Conservation (phyloP, 208 protist genomes). For the Acanthamoeba lenticulata region DNA sequence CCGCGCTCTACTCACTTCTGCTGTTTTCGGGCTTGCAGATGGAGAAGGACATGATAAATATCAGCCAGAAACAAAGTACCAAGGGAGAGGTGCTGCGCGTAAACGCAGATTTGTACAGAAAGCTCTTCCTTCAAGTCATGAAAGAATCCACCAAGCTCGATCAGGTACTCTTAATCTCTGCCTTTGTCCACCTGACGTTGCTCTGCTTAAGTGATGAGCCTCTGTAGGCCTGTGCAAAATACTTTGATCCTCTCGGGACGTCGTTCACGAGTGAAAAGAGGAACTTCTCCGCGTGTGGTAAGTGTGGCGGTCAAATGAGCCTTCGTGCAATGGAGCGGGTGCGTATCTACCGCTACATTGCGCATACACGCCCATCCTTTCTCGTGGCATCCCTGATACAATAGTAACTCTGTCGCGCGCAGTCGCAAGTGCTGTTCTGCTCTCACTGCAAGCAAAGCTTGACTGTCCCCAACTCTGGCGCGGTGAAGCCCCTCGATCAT, state of each 20-base stretch:
- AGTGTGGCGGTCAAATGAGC: neutral
- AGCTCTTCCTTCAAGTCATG: neutral
- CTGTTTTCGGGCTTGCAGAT: neutral
- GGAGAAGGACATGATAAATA: constrained; percentile 56
- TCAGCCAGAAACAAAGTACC: neutral
- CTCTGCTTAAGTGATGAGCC: neutral
- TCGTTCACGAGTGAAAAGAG: neutral
- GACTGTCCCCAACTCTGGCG: neutral
- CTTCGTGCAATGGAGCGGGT: constrained; percentile 15
- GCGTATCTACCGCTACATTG: neutral
- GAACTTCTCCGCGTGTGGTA: neutral
- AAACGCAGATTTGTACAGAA: neutral
- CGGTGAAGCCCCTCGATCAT: neutral
- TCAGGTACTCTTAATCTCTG: neutral
- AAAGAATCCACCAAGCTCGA: constrained; percentile 8
- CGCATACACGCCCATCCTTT: neutral
- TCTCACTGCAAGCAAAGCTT: constrained; percentile 24
- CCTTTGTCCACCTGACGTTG: neutral
- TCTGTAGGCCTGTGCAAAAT: constrained; percentile 11
- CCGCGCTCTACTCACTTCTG: neutral
- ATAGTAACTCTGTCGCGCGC: neutral
- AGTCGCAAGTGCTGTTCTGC: constrained; percentile 39
- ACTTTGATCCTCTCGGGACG: constrained; percentile 21
- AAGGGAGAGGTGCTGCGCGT: constrained; percentile 46
- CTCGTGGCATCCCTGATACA: neutral